Evolutionary conservation across 176 grass and related monocot species (phyloP).

Genomic region (Thinopyrum elongatum): DNA sequence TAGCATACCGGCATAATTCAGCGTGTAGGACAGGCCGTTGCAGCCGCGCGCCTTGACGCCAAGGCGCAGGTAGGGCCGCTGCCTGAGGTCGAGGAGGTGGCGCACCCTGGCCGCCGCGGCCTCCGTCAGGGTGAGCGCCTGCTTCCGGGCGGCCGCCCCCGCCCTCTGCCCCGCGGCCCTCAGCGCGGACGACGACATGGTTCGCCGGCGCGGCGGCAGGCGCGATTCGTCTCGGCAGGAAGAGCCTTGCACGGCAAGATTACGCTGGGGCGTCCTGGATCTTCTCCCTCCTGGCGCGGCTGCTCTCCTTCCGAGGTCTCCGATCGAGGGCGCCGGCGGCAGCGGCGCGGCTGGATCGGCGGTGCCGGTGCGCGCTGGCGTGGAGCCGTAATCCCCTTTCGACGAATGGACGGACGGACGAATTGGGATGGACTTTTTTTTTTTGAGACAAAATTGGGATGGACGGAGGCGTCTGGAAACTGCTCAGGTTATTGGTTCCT

Average conservation of each 20-base stretch:
- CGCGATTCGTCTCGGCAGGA: background rate
- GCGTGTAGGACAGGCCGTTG: slow-evolving; percentile 89
- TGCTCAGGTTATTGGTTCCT: background rate
- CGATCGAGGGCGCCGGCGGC: background rate
- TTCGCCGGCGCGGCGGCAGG: background rate
- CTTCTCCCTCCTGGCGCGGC: background rate
- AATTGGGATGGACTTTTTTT: background rate
- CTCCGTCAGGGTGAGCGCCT: slow-evolving; percentile 64
- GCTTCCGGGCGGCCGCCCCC: slow-evolving; percentile 42
- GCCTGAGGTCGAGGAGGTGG: slow-evolving; percentile 69
- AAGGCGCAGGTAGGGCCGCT: slow-evolving; percentile 62
- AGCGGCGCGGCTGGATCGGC: background rate
- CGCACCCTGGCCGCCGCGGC: slow-evolving; percentile 54
- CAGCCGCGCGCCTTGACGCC: slow-evolving; percentile 81
- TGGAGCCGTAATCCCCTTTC: background rate
- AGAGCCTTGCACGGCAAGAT: too few species aligned
- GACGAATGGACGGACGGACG: background rate
- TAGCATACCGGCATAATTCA: slow-evolving; percentile 77
- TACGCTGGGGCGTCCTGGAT: background rate
- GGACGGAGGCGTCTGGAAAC: background rate
- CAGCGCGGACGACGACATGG: slow-evolving; percentile 51
- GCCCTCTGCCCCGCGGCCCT: slow-evolving; percentile 49
- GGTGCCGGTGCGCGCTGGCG: background rate
- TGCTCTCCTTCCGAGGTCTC: background rate
- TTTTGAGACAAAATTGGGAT: background rate